Evolutionary conservation across 805 yeast species (phyloP).

Genomic region (Yamadazyma philogaea): DNA sequence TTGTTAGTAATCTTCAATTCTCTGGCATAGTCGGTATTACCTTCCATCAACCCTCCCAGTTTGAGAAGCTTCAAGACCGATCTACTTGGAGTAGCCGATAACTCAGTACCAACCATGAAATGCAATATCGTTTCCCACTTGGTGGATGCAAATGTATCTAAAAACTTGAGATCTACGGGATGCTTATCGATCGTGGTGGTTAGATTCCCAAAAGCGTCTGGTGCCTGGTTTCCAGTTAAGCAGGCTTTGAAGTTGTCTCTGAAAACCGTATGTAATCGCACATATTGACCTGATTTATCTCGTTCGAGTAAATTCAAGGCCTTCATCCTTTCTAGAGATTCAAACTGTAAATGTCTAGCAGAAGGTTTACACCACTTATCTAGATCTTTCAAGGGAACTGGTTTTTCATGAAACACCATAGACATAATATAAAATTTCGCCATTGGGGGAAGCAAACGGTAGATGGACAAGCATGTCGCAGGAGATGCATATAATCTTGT

Average conservation of each 20-base stretch:
- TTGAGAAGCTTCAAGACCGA: constrained; percentile 75
- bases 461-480: constrained; percentile 93
- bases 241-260: constrained; percentile 75
- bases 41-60: constrained; percentile 87
- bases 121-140: constrained; percentile 96
- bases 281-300: constrained; percentile 42
- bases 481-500: constrained; percentile 75
- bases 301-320: constrained; percentile 74
- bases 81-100: constrained; percentile 65
- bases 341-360: constrained; percentile 60
- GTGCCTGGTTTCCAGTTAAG: constrained; percentile 69
- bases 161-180: constrained; percentile 57
- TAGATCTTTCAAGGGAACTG: constrained; percentile 62
- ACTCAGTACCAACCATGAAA: constrained; percentile 94
- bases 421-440: constrained; percentile 88
- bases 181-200: constrained; percentile 49
- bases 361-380: constrained; percentile 72
- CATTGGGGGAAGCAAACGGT: constrained; percentile 79
- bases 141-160: constrained; percentile 75
- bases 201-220: constrained; percentile 75
- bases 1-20: constrained; percentile 73
- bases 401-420: constrained; percentile 76
- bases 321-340: constrained; percentile 73
- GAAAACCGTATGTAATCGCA: constrained; percentile 69
- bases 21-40: constrained; percentile 30